Percentiles rank a stretch among this genome's conserved stretches.
Conservation (phyloP, 2,329 filamentous ascomycete species). For the Ophiocordyceps unilateralis region DNA sequence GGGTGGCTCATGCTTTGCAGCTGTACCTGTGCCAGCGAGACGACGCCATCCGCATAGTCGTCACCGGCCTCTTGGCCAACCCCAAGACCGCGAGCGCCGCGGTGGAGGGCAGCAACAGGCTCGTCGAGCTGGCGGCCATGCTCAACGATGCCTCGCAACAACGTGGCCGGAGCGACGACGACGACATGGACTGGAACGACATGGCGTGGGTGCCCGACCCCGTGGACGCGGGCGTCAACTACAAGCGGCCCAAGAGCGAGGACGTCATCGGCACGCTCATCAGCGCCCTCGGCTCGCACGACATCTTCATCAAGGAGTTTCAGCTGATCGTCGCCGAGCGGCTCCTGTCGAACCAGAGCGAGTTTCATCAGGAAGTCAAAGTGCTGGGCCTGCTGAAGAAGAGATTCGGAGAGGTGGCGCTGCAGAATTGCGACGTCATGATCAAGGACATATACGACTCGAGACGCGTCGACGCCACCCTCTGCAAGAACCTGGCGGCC, state of each 20-base stretch:
- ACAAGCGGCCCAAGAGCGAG: conserved; percentile 72
- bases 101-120: conserved; percentile 26
- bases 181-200: conserved; percentile 76
- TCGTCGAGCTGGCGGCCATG: conserved; percentile 50
- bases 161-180: conserved; percentile 36
- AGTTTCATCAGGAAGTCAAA: conserved; percentile 64
- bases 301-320: conserved; percentile 87
- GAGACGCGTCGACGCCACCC: conserved; percentile 48
- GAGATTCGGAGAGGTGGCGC: conserved; percentile 65
- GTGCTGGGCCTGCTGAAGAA: conserved; percentile 78
- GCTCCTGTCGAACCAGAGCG: conserved; percentile 46
- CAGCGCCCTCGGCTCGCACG: conserved; percentile 72
- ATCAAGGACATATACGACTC: conserved; percentile 83
- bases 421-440: conserved; percentile 97
- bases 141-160: conserved; percentile 42
- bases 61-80: conserved; percentile 53
- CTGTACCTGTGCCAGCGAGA: conserved; percentile 62
- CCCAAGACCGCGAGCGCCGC: conserved; percentile 32
- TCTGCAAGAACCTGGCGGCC: conserved; percentile 29
- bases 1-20: conserved; percentile 56
- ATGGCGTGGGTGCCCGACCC: conserved; percentile 89
- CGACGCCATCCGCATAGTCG: conserved; percentile 63
- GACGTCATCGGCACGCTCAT: conserved; percentile 88
- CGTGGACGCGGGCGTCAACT: conserved; percentile 81
- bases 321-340: conserved; percentile 78